Conservation (phyloP, 2,329 filamentous ascomycete genomes). For the Knufia fluminis region DNA sequence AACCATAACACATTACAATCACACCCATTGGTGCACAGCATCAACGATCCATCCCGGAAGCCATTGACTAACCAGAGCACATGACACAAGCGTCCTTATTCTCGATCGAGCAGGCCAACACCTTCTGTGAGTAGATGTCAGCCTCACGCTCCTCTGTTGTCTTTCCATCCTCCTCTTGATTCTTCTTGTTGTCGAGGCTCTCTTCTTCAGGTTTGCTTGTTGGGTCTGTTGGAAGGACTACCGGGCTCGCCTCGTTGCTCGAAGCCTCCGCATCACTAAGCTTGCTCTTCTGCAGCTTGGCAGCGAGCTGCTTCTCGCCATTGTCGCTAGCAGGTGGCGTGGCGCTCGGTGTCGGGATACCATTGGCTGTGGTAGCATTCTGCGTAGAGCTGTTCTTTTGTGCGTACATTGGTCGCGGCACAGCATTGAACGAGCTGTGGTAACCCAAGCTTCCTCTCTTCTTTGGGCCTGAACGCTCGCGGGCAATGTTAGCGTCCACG, state of each 20-base stretch:
- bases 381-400: conserved; percentile 37
- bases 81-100: conserved; percentile 92
- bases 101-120: conserved; percentile 89
- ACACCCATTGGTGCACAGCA: conserved; percentile 1
- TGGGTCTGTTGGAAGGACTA: conserved; percentile 67
- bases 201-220: conserved; percentile 49
- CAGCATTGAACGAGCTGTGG: conserved; percentile 49
- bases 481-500: conserved; percentile 67
- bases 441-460: conserved; percentile 60
- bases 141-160: conserved; percentile 67
- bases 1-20: background rate
- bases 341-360: conserved; percentile 58
- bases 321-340: conserved; percentile 51
- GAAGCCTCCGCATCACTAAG: conserved; percentile 63
- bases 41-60: too few species aligned
- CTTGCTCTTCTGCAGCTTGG: conserved; percentile 33
- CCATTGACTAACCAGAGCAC: conserved; percentile 88
- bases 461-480: conserved; percentile 43
- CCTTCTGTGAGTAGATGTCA: conserved; percentile 93
- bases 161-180: conserved; percentile 63
- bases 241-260: conserved; percentile 66
- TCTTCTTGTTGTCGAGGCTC: conserved; percentile 46
- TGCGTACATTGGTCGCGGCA: conserved; percentile 59
- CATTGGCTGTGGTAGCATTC: conserved; percentile 39
- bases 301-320: conserved; percentile 43